Conservation (phyloP, 257 asterid species). For the Solanum bukasovii region DNA sequence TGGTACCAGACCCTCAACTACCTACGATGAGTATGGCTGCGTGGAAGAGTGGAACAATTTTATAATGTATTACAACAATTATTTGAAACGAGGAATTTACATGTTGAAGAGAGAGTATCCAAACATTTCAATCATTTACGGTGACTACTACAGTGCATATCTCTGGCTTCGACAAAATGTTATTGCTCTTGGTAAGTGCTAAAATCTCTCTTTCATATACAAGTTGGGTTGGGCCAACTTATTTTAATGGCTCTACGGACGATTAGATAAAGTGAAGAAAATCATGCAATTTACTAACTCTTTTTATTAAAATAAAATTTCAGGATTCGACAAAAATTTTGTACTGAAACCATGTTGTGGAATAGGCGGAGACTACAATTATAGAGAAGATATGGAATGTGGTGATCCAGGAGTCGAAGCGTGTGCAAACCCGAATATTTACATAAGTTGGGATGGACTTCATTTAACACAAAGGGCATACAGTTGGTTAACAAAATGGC, state of each 20-base stretch:
- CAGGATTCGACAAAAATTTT: conserved; percentile 2
- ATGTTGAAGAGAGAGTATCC: conserved; percentile 4
- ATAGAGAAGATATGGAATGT: neutral
- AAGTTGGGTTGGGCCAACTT: neutral
- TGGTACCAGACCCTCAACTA: neutral
- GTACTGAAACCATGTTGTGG: conserved; percentile 16
- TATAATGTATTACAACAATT: neutral
- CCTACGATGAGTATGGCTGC: conserved; percentile 8
- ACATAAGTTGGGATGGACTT: conserved; percentile 21
- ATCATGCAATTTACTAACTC: neutral
- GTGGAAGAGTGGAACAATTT: conserved; percentile 3
- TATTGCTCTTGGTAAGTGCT: neutral
- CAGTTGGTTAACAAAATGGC: neutral
- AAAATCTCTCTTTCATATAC: too few relatives aligned
- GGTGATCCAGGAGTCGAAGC: conserved; percentile 1
- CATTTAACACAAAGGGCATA: conserved; percentile 19
- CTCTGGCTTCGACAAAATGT: neutral
- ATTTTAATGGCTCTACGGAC: neutral
- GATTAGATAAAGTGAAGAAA: neutral
- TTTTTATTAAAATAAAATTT: too few relatives aligned
- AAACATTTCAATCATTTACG: conserved; percentile 6
- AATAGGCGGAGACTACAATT: conserved; percentile 14
- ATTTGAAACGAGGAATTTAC: conserved; percentile 2
- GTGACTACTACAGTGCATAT: conserved; percentile 6
- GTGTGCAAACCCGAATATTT: neutral